A percentile compares a stretch with the other conserved stretches of the same genome.
These are phyloP conservation scores for Teratosphaeria pseudoeucalypti DNA, from an alignment of 2,329 filamentous ascomycete species.

Conservation along the genomic window DNA sequence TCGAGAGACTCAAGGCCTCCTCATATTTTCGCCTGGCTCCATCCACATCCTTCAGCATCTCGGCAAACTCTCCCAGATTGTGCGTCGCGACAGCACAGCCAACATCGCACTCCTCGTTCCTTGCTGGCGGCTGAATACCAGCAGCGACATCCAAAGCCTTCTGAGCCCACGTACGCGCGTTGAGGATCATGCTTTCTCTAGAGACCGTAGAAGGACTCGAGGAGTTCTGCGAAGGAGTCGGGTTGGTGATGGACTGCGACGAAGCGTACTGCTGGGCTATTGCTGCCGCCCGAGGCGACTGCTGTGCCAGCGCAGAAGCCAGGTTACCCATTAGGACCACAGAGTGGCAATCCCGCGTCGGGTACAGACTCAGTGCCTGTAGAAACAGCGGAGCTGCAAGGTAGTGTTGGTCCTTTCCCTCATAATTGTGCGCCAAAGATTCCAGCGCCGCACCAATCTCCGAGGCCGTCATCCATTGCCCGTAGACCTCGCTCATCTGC, in stretches of 20 bases:
- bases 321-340: constrained; percentile 82
- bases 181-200: constrained; percentile 51
- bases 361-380: constrained; percentile 64
- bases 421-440: constrained; percentile 69
- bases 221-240: not conserved
- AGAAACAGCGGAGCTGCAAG: constrained; percentile 79
- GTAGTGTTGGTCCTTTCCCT: constrained; percentile 62
- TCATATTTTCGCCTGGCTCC: constrained; percentile 59
- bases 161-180: constrained; percentile 66
- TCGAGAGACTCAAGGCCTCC: constrained; percentile 53
- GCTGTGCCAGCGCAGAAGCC: constrained; percentile 61
- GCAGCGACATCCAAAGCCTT: constrained; percentile 62
- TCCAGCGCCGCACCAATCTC: constrained; percentile 68
- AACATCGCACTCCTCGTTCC: constrained; percentile 70
- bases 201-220: constrained; percentile 25
- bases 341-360: constrained; percentile 59
- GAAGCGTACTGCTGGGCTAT: constrained; percentile 22
- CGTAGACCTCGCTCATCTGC: constrained; percentile 48
- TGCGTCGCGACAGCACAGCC: constrained; percentile 76
- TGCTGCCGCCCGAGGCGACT: constrained; percentile 31
- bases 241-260: constrained; percentile 19
- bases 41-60: constrained; percentile 55
- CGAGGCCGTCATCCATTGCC: constrained; percentile 58
- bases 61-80: constrained; percentile 75
- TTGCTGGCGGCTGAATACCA: constrained; percentile 53